phyloP scores from a whole-genome alignment of 2,329 filamentous ascomycete species.

The Camptophora hylomeconis region DNA sequence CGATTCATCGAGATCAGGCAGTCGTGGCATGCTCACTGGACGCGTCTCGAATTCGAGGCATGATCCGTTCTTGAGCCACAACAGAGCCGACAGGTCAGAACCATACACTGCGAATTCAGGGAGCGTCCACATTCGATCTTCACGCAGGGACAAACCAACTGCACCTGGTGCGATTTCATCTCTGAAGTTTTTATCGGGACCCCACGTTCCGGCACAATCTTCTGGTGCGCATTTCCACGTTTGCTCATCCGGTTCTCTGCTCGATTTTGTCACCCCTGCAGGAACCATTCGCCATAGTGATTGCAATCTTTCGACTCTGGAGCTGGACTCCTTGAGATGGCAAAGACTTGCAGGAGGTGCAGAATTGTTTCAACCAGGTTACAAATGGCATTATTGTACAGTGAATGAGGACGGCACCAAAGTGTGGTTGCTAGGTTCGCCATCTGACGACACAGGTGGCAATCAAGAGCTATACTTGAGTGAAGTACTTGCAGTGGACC shows the following conservation, averaged over 20 bases:
- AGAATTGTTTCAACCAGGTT: slow-evolving; percentile 84
- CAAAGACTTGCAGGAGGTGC: slow-evolving; percentile 88
- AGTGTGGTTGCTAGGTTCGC: slow-evolving; percentile 91
- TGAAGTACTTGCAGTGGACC: slow-evolving; percentile 85
- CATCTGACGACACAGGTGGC: slow-evolving; percentile 59
- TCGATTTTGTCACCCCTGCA: slow-evolving; percentile 89
- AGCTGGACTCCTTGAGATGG: slow-evolving; percentile 79
- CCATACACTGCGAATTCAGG: slow-evolving; percentile 62
- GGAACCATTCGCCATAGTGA: slow-evolving; percentile 76
- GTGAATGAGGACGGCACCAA: slow-evolving; percentile 92
- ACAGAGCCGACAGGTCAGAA: slow-evolving; percentile 24
- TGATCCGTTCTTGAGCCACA: slow-evolving; percentile 26
- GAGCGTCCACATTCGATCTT: slow-evolving; percentile 44
- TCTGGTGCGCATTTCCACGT: slow-evolving; percentile 91
- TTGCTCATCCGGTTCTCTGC: slow-evolving; percentile 79
- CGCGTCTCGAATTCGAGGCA: slow-evolving; percentile 17
- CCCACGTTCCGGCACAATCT: slow-evolving; percentile 74
- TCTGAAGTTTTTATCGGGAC: slow-evolving; percentile 77
- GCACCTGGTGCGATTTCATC: slow-evolving; percentile 83
- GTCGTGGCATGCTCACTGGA: slow-evolving; percentile 11
- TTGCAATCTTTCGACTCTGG: slow-evolving; percentile 79
- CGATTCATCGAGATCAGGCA: slow-evolving; percentile 36
- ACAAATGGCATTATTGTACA: slow-evolving; percentile 96
- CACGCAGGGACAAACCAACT: slow-evolving; percentile 36
- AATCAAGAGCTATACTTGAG: slow-evolving; percentile 80